Evolutionary conservation across 2,329 filamentous ascomycete species (phyloP).

Genomic region (Exophiala aquamarina): DNA sequence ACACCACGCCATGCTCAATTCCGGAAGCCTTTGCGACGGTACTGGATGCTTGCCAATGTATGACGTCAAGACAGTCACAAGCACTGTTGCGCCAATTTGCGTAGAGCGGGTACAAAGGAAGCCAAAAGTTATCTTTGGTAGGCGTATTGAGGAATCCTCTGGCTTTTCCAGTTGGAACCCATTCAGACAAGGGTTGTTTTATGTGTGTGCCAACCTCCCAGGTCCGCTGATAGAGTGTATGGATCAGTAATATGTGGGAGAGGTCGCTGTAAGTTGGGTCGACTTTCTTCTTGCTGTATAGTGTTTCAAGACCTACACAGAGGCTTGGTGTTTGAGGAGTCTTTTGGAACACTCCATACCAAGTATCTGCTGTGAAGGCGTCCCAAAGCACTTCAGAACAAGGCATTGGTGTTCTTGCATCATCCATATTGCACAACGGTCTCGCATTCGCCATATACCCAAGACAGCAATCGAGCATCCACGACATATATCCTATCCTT

Average conservation of each 20-base stretch:
- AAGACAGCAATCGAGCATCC: conserved; percentile 39
- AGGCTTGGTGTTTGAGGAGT: conserved; percentile 10
- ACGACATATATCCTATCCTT: conserved; percentile 44
- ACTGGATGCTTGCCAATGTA: conserved; percentile 60
- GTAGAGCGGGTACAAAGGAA: conserved; percentile 48
- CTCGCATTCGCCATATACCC: conserved; percentile 36
- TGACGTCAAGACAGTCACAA: conserved; percentile 51
- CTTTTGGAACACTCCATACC: conserved; percentile 26
- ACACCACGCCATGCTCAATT: conserved; percentile 54
- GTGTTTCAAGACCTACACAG: conserved; percentile 40
- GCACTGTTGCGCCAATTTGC: conserved; percentile 47
- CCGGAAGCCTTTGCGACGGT: conserved; percentile 51
- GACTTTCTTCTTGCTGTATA: conserved; percentile 52
- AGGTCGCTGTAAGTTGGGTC: conserved; percentile 49
- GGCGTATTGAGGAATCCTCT: conserved; percentile 36
- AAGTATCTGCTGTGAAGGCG: conserved; percentile 34
- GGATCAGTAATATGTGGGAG: conserved; percentile 49
- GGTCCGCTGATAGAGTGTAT: conserved; percentile 51
- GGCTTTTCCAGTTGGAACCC: conserved; percentile 44
- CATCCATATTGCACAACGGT: conserved; percentile 35
- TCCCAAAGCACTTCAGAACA: conserved; percentile 44
- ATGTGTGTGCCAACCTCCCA: conserved; percentile 51
- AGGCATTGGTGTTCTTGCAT: conserved; percentile 40
- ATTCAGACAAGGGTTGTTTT: conserved; percentile 46
- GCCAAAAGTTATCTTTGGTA: conserved; percentile 43